Evolutionary conservation across 73 alveolate species (phyloP).

Genomic region (Paramecium caudatum): DNA sequence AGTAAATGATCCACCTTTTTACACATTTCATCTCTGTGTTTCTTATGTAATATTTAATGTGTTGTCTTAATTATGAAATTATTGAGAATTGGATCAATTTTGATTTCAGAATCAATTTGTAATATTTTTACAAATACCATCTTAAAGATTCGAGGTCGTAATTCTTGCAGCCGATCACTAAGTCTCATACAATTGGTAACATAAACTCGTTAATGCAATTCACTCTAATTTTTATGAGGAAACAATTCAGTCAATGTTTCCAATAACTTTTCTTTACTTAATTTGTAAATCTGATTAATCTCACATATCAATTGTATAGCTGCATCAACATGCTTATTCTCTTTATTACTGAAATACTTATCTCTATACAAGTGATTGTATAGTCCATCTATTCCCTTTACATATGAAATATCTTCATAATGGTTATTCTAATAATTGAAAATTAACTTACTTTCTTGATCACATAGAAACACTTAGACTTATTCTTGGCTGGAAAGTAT

Average conservation of each 20-base stretch:
- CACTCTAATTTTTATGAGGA: slow-evolving; percentile 60
- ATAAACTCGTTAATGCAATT: slow-evolving; percentile 14
- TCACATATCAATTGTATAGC: slow-evolving; percentile 22
- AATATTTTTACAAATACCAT: slow-evolving; percentile 22
- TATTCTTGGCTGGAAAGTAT: slow-evolving; percentile 42
- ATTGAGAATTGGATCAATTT: background rate
- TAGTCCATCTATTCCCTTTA: slow-evolving; percentile 54
- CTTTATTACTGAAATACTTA: background rate
- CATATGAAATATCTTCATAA: slow-evolving; percentile 47
- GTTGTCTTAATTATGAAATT: slow-evolving; percentile 46
- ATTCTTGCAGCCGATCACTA: slow-evolving; percentile 33
- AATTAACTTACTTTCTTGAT: background rate
- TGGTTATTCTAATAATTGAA: background rate
- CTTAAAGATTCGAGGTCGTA: slow-evolving; percentile 9
- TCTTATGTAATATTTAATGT: background rate
- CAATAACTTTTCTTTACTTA: slow-evolving; percentile 14
- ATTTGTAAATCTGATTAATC: slow-evolving; percentile 17
- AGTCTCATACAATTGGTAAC: slow-evolving; percentile 20
- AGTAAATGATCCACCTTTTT: slow-evolving; percentile 41
- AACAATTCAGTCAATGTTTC: slow-evolving; percentile 16
- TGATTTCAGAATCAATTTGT: slow-evolving; percentile 54
- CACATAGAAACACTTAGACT: slow-evolving; percentile 29
- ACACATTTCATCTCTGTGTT: slow-evolving; percentile 50
- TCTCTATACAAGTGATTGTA: slow-evolving; percentile 28
- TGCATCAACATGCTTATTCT: background rate